Conservation (phyloP, 768 basidiomycete genomes). For the Dentipellis fragilis region DNA sequence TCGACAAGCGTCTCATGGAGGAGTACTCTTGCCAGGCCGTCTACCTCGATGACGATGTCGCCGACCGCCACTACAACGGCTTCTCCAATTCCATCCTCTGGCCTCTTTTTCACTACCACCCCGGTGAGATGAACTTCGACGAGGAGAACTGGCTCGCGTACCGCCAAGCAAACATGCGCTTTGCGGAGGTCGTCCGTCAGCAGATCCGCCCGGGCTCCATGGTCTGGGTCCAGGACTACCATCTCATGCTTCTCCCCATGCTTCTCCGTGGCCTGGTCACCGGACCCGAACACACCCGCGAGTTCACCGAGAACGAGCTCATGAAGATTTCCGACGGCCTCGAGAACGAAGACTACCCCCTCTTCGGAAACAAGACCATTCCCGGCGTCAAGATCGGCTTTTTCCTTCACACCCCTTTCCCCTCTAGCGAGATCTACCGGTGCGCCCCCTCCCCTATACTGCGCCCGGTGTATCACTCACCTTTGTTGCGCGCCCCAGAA, state of each 20-base stretch:
- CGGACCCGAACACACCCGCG: conserved; percentile 45
- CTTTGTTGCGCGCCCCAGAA: conserved; percentile 38
- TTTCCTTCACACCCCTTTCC: conserved; percentile 98
- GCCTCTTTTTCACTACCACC: conserved; percentile 99
- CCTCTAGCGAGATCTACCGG: conserved; percentile 96
- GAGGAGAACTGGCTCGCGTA: conserved; percentile 98
- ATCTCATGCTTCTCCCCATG: conserved; percentile 96
- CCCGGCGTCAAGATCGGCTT: conserved; percentile 90
- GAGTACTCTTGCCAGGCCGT: conserved; percentile 98
- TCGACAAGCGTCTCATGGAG: conserved; percentile 87
- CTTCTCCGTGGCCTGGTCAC: conserved; percentile 84
- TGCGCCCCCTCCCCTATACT: conserved; percentile 26
- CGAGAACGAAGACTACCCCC: conserved; percentile 34
- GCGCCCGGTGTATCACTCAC: neutral
- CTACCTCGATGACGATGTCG: conserved; percentile 94
- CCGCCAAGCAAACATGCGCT: conserved; percentile 90
- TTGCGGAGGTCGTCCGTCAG: conserved; percentile 79
- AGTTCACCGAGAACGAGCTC: conserved; percentile 51
- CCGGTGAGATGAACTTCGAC: conserved; percentile 99
- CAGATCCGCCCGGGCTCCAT: conserved; percentile 81
- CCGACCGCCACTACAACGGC: conserved; percentile 96
- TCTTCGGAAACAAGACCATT: conserved; percentile 28
- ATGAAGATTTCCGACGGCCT: conserved; percentile 66
- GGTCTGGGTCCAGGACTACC: conserved; percentile 99
- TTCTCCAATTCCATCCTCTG: conserved; percentile 99